A percentile compares a stretch with the other conserved stretches of the same genome.
phyloP scores from a whole-genome alignment of 1,284 basidiomycete species.

The Ganoderma multipileum region DNA sequence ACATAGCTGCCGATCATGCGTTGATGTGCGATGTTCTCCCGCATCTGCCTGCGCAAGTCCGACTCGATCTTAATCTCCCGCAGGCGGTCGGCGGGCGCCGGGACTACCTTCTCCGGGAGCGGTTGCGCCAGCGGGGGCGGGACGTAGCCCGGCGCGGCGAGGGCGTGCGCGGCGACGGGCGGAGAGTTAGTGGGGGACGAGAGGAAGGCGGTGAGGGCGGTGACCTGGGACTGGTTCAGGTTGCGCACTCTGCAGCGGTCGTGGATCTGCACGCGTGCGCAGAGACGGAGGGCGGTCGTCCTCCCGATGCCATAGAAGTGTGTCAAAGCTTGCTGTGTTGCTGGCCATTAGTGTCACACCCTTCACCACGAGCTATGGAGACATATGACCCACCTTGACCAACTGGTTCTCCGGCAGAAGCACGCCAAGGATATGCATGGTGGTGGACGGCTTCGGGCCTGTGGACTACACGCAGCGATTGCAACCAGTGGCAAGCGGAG shows the following conservation, averaged over 20 bases:
- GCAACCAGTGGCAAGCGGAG: constrained; percentile 16
- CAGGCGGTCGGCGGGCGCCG: constrained; percentile 58
- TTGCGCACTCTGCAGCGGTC: constrained; percentile 79
- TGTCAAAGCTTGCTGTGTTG: constrained; percentile 78
- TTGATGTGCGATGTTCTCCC: constrained; percentile 91
- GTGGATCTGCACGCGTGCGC: constrained; percentile 89
- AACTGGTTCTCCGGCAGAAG: constrained; percentile 73
- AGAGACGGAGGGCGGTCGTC: constrained; percentile 77
- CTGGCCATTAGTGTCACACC: background rate
- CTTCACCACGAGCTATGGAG: background rate
- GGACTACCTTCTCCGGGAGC: constrained; percentile 40
- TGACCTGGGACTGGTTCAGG: constrained; percentile 82
- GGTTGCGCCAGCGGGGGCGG: constrained; percentile 55
- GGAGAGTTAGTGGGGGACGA: constrained; percentile 81
- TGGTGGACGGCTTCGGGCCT: constrained; percentile 35
- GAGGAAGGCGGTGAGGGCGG: constrained; percentile 85
- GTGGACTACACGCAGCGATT: constrained; percentile 3
- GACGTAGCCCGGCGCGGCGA: constrained; percentile 60
- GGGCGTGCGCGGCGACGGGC: constrained; percentile 65
- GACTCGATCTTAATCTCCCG: constrained; percentile 81
- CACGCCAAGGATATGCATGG: constrained; percentile 83
- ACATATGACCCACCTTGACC: constrained; percentile 60
- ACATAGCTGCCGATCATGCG: constrained; percentile 90
- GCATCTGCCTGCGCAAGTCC: constrained; percentile 79
- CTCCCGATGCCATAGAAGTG: constrained; percentile 86